A percentile compares a stretch with the other conserved stretches of the same genome.
Conservation (phyloP, 768 basidiomycete species). For the Tylopilus felleus region DNA sequence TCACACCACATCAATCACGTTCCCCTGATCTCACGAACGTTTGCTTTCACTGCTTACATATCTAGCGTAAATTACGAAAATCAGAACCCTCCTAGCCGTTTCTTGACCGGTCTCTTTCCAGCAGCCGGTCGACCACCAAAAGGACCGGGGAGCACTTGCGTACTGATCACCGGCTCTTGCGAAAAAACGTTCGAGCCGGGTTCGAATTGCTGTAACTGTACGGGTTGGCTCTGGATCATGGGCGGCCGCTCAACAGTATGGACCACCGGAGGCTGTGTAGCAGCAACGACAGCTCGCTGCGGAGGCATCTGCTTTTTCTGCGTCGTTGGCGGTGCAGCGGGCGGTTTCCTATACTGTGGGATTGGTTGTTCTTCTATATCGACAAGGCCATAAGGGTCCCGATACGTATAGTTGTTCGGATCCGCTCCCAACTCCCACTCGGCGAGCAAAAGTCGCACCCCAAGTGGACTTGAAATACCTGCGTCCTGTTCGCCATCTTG, state of each 20-base stretch:
- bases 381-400: conserved; percentile 49
- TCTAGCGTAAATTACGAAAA: neutral
- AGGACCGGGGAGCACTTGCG: conserved; percentile 68
- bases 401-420: conserved; percentile 48
- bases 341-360: conserved; percentile 12
- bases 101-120: conserved; percentile 55
- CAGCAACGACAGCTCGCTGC: conserved; percentile 36
- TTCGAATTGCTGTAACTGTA: conserved; percentile 19
- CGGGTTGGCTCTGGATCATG: conserved; percentile 5
- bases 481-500: conserved; percentile 13
- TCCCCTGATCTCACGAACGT: neutral
- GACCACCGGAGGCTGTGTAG: conserved; percentile 21
- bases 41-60: no score
- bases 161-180: conserved; percentile 54
- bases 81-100: conserved; percentile 75
- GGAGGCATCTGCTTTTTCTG: conserved; percentile 23
- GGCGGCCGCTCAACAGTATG: conserved; percentile 3
- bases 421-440: conserved; percentile 64
- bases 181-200: conserved; percentile 18
- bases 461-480: conserved; percentile 39
- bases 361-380: conserved; percentile 17
- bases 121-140: conserved; percentile 58
- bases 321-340: neutral
- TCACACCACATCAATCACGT: conserved; percentile 4
- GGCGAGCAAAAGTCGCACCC: conserved; percentile 59